A percentile compares a stretch with the other conserved stretches of the same genome.
Conservation (phyloP, 2,329 filamentous ascomycete genomes). For the Pseudocercospora vitis region DNA sequence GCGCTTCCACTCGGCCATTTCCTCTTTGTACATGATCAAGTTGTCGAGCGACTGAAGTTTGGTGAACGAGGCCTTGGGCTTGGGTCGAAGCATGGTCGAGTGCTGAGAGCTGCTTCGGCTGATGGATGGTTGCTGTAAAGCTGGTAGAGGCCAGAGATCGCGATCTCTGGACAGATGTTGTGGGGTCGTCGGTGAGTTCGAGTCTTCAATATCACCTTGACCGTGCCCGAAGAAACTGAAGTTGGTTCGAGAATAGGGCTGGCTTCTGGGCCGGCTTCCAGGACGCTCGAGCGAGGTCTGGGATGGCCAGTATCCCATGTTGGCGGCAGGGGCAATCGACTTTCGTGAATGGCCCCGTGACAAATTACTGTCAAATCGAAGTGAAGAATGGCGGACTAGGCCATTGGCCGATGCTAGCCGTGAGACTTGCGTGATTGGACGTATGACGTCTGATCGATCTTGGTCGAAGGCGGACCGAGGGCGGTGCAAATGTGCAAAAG, state of each 20-base stretch:
- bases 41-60: constrained; percentile 36
- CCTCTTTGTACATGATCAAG: constrained; percentile 36
- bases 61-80: constrained; percentile 29
- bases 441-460: constrained; percentile 9
- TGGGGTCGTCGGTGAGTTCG: constrained; percentile 14
- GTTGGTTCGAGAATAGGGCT: constrained; percentile 18
- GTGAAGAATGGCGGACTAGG: constrained; percentile 26
- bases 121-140: constrained; percentile 21
- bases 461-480: constrained; percentile 1
- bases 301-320: constrained; percentile 13
- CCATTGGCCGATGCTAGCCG: constrained; percentile 1
- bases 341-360: constrained; percentile 8
- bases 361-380: constrained; percentile 23
- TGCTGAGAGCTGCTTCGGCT: constrained; percentile 24
- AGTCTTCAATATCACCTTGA: not conserved
- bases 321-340: constrained; percentile 19
- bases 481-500: not conserved
- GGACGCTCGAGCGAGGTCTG: constrained; percentile 3
- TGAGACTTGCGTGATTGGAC: constrained; percentile 3
- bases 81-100: constrained; percentile 23
- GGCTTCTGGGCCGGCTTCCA: constrained; percentile 19
- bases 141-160: constrained; percentile 27
- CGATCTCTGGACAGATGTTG: constrained; percentile 13
- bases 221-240: constrained; percentile 12
- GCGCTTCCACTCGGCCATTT: constrained; percentile 32